These are phyloP conservation scores for Dryadomyces quercus-mongolicae DNA, from an alignment of 2,329 filamentous ascomycete species.

Conservation along the genomic window DNA sequence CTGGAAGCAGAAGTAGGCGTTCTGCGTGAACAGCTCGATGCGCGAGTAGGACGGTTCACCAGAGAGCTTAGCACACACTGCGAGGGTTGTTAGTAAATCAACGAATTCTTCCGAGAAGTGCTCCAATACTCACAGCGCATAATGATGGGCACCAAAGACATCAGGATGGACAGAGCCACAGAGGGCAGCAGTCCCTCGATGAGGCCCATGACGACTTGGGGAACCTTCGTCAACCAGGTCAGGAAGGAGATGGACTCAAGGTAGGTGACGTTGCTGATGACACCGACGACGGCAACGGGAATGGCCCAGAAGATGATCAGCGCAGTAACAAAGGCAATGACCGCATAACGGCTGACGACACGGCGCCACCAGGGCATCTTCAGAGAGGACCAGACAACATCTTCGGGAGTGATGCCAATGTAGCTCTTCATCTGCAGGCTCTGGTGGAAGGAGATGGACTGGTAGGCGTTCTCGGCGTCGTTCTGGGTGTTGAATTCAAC, in stretches of 20 bases:
- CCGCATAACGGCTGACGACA: conserved; percentile 57
- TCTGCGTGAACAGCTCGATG: conserved; percentile 81
- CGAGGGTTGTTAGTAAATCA: background rate
- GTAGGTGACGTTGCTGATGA: conserved; percentile 72
- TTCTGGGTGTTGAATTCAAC: conserved; percentile 78
- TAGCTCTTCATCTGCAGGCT: conserved; percentile 77
- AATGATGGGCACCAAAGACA: conserved; percentile 74
- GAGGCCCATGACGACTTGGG: conserved; percentile 60
- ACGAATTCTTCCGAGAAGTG: background rate
- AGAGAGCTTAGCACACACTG: conserved; percentile 64
- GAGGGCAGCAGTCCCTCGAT: conserved; percentile 76
- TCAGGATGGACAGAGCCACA: conserved; percentile 66
- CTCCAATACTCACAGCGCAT: conserved; percentile 51
- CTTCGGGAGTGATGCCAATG: conserved; percentile 68
- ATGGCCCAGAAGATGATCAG: conserved; percentile 81
- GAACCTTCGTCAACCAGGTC: conserved; percentile 58
- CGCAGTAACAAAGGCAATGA: conserved; percentile 59
- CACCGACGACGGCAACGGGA: conserved; percentile 66
- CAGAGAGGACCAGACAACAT: conserved; percentile 82
- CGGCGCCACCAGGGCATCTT: conserved; percentile 79
- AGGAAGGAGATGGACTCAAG: conserved; percentile 57
- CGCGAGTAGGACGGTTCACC: conserved; percentile 70
- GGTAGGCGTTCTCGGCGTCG: conserved; percentile 76
- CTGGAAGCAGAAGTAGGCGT: conserved; percentile 83
- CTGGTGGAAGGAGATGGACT: conserved; percentile 77